phyloP scores from a whole-genome alignment of 768 basidiomycete species.

The Pholiota microspora region DNA sequence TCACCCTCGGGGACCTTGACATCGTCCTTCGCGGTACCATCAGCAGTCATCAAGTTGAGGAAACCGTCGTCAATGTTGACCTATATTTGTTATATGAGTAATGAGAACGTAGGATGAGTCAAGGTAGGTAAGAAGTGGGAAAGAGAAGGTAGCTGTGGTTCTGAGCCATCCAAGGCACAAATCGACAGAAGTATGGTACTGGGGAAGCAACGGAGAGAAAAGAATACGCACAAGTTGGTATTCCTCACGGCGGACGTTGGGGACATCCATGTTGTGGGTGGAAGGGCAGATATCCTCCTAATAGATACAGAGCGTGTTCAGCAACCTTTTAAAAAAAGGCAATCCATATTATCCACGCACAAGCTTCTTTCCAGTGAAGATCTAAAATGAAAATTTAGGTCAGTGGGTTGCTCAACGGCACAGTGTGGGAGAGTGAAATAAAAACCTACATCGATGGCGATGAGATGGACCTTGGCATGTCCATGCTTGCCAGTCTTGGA shows the following conservation, averaged over 20 bases:
- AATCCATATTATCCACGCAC: conserved; percentile 43
- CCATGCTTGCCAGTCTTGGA: conserved; percentile 99
- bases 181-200: conserved; percentile 2
- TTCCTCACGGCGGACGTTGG: conserved; percentile 88
- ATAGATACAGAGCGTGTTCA: conserved; percentile 14
- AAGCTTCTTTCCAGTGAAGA: conserved; percentile 98
- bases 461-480: conserved; percentile 98
- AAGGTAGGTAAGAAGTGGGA: conserved; percentile 1
- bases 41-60: conserved; percentile 88
- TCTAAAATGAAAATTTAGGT: conserved; percentile 49
- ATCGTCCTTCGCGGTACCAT: conserved; percentile 87
- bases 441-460: conserved; percentile 95
- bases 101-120: conserved; percentile 8
- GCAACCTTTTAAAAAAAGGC: neutral
- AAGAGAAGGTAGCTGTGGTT: no score
- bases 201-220: neutral
- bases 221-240: conserved; percentile 74
- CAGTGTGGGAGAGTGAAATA: conserved; percentile 19
- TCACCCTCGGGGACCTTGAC: conserved; percentile 89
- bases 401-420: conserved; percentile 12
- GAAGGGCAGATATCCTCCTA: conserved; percentile 94
- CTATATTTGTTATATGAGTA: conserved; percentile 30
- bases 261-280: conserved; percentile 99
- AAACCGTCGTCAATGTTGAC: conserved; percentile 91
- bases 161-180: no score